Evolutionary conservation across 305 asterid genomes (phyloP), one percentile per base, ranked within the genome.

Genomic region (Petunia hybrid): DNA sequence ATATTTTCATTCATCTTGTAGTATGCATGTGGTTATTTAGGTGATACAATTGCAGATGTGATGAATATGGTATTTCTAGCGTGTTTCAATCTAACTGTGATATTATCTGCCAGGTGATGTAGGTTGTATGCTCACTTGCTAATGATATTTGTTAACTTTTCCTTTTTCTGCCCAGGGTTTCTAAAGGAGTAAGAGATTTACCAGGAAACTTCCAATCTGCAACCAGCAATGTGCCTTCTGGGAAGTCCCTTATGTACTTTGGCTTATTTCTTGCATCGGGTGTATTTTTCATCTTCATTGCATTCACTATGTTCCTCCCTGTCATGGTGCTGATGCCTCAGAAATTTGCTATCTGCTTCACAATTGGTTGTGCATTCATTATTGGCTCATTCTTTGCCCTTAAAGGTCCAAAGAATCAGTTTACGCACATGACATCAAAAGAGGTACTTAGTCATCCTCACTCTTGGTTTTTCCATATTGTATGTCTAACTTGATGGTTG

Each of bases 241-340:
- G 95, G 82, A 92, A 88, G 85, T 92, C 97, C 77, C 87, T 91
- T 14, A 83, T 92, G 89, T 92, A 94, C 85, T 94, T 94, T 71
- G 92, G 90, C 13, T 76, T 91, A 82, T 87, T 94, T 77, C 97
- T 94, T 46, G 95, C 91, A 2, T 80, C 97, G 61, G 98, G 98
- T 39, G 85, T 92, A 81, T 94, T 94, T 85, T 94, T 94, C 82
- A 85, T 94, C 90, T 90, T 90, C 82, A 86, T 94, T 65, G 91
- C 94, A 31, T 90, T 94, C 88, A 91, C 98, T 16, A 89, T 94
- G 85, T 94, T 94, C 87, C 98, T 94, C 41, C 97, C 98, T 77
- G 97, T 91, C 38, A 94, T 94, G 96, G 98, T 92, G 86, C 81
- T 94, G 85, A 90, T 90, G 85, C 98, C 98, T 86, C 98, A 94